A percentile compares a stretch with the other conserved stretches of the same genome.
phyloP scores from a whole-genome alignment of 2,329 filamentous ascomycete genomes.

The Talaromyces sp. region DNA sequence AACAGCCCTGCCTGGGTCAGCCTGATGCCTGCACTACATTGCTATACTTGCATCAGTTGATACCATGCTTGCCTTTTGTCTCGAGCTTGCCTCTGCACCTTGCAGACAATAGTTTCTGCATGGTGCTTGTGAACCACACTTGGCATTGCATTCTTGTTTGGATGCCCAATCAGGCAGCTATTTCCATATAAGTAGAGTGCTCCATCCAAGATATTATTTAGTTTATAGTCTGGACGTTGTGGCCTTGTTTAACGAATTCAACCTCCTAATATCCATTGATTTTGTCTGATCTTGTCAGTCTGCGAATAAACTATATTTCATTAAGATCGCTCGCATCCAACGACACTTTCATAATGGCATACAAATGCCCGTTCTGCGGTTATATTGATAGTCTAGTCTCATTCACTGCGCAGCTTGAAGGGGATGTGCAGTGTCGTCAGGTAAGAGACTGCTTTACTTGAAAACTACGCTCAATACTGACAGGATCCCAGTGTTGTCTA shows the following conservation, averaged over 20 bases:
- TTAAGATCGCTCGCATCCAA: neutral
- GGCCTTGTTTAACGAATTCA: neutral
- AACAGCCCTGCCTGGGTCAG: neutral
- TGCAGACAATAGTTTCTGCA: neutral
- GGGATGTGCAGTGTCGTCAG: conserved; percentile 8
- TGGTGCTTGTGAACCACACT: neutral
- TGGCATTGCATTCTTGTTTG: neutral
- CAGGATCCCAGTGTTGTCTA: conserved; percentile 6
- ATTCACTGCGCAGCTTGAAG: conserved; percentile 4
- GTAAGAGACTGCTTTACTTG: neutral
- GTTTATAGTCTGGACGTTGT: conserved; percentile 66
- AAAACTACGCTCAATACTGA: neutral
- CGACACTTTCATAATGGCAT: conserved; percentile 3
- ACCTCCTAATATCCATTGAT: neutral
- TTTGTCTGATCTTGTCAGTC: neutral
- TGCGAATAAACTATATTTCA: neutral
- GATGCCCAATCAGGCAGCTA: conserved; percentile 14
- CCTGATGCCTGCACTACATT: neutral
- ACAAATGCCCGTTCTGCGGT: conserved; percentile 11
- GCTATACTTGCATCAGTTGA: neutral
- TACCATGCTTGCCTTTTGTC: neutral
- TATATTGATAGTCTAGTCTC: conserved; percentile 4
- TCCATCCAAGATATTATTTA: conserved; percentile 26
- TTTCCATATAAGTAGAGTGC: neutral
- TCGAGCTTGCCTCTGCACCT: neutral